Conservation (phyloP, 768 basidiomycete species). For the Favolaschia claudopus region DNA sequence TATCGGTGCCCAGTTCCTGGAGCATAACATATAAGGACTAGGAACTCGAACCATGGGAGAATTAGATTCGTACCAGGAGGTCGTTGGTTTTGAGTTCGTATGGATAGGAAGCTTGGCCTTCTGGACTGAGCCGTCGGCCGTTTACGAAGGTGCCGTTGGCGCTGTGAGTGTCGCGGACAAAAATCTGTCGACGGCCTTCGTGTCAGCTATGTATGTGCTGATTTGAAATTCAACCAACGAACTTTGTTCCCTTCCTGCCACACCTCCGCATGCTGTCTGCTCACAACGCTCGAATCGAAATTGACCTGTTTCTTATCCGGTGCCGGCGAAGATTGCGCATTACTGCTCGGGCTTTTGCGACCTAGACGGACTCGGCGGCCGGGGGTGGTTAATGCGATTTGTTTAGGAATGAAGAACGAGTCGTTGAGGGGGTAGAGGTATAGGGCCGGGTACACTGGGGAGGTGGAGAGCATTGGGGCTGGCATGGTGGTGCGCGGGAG, state of each 20-base stretch:
- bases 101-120: slow-evolving; percentile 65
- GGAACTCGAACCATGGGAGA: not conserved
- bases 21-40: not conserved
- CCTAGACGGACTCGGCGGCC: slow-evolving; percentile 61
- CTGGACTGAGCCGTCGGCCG: slow-evolving; percentile 63
- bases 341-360: slow-evolving; percentile 70
- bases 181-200: slow-evolving; percentile 54
- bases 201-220: not conserved
- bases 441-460: slow-evolving; percentile 16
- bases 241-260: slow-evolving; percentile 71
- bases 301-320: slow-evolving; percentile 67
- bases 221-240: slow-evolving; percentile 16
- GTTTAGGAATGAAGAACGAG: slow-evolving; percentile 67
- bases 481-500: not conserved
- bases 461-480: slow-evolving; percentile 16
- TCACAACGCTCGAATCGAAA: slow-evolving; percentile 72
- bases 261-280: slow-evolving; percentile 70
- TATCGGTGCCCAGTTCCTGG: slow-evolving; percentile 77
- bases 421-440: slow-evolving; percentile 67
- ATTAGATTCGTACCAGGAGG: slow-evolving; percentile 50
- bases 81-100: slow-evolving; percentile 72
- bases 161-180: slow-evolving; percentile 71
- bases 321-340: slow-evolving; percentile 52
- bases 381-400: slow-evolving; percentile 52
- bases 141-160: slow-evolving; percentile 78